A percentile compares a stretch with the other conserved stretches of the same genome.
phyloP scores from a whole-genome alignment of 2,329 filamentous ascomycete species.

The Curvularia sp. region DNA sequence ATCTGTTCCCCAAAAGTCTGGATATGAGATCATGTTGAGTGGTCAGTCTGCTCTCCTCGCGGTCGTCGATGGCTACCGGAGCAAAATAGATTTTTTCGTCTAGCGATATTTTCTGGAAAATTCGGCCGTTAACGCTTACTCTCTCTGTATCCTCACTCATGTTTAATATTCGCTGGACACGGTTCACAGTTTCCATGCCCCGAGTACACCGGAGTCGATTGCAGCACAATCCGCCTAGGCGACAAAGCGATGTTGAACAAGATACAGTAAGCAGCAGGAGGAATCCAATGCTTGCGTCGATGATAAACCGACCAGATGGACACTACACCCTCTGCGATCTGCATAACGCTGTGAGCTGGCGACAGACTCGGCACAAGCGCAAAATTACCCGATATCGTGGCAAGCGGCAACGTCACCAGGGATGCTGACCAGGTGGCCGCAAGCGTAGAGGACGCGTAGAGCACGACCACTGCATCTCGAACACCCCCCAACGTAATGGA shows the following conservation, averaged over 20 bases:
- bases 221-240: background rate
- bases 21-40: conserved; percentile 46
- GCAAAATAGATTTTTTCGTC: conserved; percentile 51
- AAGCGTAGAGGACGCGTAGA: conserved; percentile 1
- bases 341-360: conserved; percentile 19
- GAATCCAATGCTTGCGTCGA: conserved; percentile 4
- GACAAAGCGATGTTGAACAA: background rate
- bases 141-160: conserved; percentile 33
- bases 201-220: background rate
- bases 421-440: conserved; percentile 17
- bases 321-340: conserved; percentile 9
- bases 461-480: conserved; percentile 2
- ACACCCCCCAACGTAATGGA: conserved; percentile 3
- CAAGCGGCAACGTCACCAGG: conserved; percentile 24
- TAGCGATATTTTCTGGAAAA: conserved; percentile 51
- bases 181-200: background rate
- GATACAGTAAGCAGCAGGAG: background rate
- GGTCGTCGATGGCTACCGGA: conserved; percentile 47
- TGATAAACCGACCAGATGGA: conserved; percentile 1
- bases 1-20: conserved; percentile 38
- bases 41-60: conserved; percentile 49
- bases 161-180: background rate
- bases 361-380: conserved; percentile 19
- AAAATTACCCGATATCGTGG: conserved; percentile 26
- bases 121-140: conserved; percentile 48